Evolutionary conservation across 2,329 filamentous ascomycete genomes (phyloP).

Genomic region (Colletotrichum gigasporum): DNA sequence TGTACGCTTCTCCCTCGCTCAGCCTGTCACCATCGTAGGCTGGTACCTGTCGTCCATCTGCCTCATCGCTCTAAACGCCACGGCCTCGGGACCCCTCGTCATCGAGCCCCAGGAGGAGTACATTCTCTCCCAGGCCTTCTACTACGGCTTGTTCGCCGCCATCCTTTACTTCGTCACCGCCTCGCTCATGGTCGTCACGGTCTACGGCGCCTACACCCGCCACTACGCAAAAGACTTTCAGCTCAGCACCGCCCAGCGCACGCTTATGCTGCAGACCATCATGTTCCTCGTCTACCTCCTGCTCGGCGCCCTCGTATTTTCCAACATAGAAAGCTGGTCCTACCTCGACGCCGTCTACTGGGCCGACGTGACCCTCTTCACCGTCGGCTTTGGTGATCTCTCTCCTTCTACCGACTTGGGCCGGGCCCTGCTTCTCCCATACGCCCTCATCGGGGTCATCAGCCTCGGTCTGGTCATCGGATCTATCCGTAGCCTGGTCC

Average conservation of each 20-base stretch:
- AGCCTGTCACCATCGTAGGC: slow-evolving; percentile 83
- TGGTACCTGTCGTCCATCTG: slow-evolving; percentile 77
- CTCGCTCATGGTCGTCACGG: slow-evolving; percentile 80
- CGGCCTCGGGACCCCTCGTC: slow-evolving; percentile 68
- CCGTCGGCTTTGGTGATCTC: slow-evolving; percentile 70
- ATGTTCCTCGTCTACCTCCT: slow-evolving; percentile 84
- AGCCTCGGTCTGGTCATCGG: slow-evolving; percentile 86
- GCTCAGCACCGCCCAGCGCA: slow-evolving; percentile 83
- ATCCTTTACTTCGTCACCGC: slow-evolving; percentile 82
- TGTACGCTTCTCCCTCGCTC: slow-evolving; percentile 81
- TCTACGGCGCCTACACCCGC: slow-evolving; percentile 74
- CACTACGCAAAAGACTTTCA: slow-evolving; percentile 84
- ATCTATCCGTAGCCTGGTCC: slow-evolving; percentile 74
- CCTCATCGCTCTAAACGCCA: slow-evolving; percentile 72
- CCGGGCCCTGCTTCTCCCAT: slow-evolving; percentile 81
- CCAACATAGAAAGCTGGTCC: slow-evolving; percentile 75
- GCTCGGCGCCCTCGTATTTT: slow-evolving; percentile 80
- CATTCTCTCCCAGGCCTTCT: slow-evolving; percentile 83
- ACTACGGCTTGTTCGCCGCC: slow-evolving; percentile 84
- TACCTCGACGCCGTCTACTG: slow-evolving; percentile 85
- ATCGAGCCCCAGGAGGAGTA: slow-evolving; percentile 58
- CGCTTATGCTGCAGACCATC: slow-evolving; percentile 90
- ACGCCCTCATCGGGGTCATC: slow-evolving; percentile 83
- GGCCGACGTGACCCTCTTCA: slow-evolving; percentile 77
- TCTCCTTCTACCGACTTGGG: slow-evolving; percentile 61